Percentiles rank a stretch among this genome's conserved stretches.
Evolutionary conservation across 257 asterid genomes (phyloP).

Genomic region (Solanum dulcamara): DNA sequence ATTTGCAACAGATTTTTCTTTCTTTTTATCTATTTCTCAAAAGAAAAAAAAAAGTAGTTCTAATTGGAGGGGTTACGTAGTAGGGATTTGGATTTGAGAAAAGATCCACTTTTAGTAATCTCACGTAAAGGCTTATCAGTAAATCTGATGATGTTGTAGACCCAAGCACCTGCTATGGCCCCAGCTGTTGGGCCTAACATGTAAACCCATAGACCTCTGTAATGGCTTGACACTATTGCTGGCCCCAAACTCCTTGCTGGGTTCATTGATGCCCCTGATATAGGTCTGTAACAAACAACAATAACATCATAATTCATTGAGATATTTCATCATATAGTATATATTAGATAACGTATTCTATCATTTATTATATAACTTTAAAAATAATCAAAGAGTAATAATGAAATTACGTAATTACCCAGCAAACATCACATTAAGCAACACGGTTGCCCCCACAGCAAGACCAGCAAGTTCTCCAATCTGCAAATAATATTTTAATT

Average conservation of each 20-base stretch:
- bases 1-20: neutral
- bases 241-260: conserved; percentile 49
- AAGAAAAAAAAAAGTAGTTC: neutral
- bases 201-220: conserved; percentile 25
- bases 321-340: too few relatives aligned
- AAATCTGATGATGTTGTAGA: conserved; percentile 10
- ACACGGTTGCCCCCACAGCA: conserved; percentile 64
- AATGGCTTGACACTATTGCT: conserved; percentile 19
- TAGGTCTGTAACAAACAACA: conserved; percentile 8
- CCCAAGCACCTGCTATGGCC: conserved; percentile 30
- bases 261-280: conserved; percentile 38
- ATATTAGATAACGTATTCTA: too few relatives aligned
- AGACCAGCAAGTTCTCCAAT: conserved; percentile 71
- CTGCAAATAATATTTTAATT: conserved; percentile 4
- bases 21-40: neutral
- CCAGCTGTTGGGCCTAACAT: conserved; percentile 28
- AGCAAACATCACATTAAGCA: conserved; percentile 63
- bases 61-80: neutral
- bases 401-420: neutral
- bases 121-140: conserved; percentile 8
- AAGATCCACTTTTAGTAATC: conserved; percentile 5
- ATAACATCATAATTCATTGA: too few relatives aligned
- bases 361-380: neutral
- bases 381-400: neutral
- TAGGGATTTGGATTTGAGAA: neutral